A percentile compares a stretch with the other conserved stretches of the same genome.
Conservation (phyloP, 139 green algal species). For the Picochlorum sp. region DNA sequence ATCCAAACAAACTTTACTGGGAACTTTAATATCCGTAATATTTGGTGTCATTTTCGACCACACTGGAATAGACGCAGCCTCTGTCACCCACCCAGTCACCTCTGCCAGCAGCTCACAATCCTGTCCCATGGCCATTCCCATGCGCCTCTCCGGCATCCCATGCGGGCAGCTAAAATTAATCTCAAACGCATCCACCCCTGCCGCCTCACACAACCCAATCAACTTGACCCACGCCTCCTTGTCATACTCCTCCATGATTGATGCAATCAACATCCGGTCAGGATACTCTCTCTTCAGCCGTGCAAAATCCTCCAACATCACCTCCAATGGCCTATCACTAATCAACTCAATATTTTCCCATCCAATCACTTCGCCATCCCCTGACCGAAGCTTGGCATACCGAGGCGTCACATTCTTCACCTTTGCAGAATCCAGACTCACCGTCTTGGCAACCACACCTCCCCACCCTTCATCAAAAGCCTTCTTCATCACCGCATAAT, state of each 20-base stretch:
- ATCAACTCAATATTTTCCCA: conserved; percentile 98
- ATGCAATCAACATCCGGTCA: conserved; percentile 84
- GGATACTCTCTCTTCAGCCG: conserved; percentile 89
- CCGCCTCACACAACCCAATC: conserved; percentile 74
- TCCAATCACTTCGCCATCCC: conserved; percentile 68
- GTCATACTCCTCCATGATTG: conserved; percentile 92
- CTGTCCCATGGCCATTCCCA: conserved; percentile 67
- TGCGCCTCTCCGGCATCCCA: conserved; percentile 84
- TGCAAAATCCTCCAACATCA: conserved; percentile 88
- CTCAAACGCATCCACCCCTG: conserved; percentile 91
- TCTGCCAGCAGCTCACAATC: conserved; percentile 56
- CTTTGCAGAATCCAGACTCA: conserved; percentile 82
- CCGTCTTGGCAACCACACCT: conserved; percentile 93
- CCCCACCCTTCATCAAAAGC: conserved; percentile 98
- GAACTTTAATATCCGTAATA: conserved; percentile 86
- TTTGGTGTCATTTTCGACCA: conserved; percentile 99
- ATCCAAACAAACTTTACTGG: conserved; percentile 44
- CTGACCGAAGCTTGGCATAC: conserved; percentile 81
- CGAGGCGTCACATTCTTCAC: conserved; percentile 92
- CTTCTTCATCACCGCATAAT: conserved; percentile 74
- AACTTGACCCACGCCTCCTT: conserved; percentile 88
- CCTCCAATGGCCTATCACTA: conserved; percentile 82
- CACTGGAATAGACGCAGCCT: conserved; percentile 71
- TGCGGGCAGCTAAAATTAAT: conserved; percentile 96
- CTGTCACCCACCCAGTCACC: conserved; percentile 88